Evolutionary conservation across 2,329 filamentous ascomycete genomes (phyloP), one percentile per base, ranked within the genome.

Genomic region (Colletotrichum viniferum): DNA sequence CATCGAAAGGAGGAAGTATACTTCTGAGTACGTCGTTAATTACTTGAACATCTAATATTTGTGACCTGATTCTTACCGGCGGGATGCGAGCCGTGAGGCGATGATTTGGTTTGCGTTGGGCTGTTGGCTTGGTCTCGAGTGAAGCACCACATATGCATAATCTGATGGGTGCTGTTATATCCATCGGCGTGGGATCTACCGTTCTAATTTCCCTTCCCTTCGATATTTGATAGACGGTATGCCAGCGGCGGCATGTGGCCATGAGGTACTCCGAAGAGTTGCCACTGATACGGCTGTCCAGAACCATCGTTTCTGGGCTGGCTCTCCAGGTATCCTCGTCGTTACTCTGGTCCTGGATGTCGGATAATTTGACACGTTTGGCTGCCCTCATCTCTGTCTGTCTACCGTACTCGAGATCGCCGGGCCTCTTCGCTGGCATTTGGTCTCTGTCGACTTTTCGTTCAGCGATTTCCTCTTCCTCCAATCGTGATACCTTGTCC

Each of bases 41-140:
- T 13, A 48, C 3, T 48, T 48, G 10, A 13, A 12, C 18, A n/a
- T 43, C 4, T 18, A 0, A 43, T 10, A 48, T 21, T 13, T 0
- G 18, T 48, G 5, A 7, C 3, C 43, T 2, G 18, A 21, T 48
- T n/a, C 0, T 21, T 48, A 48, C 43, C 43, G 2, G 43, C 18
- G 18, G 43, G 43, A 48, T 48, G 18, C 9, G 1, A 5, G 16
- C 5, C 38, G 8, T 5, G 8, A n/a, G 1, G 38, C 4, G 14
- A 3, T n/a, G 3, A 6, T 48, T 21, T 48, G 43, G 10, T 21
- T 21, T 21, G n/a, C 43, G 43, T 21, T 21, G 43, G 0, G 18
- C n/a, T 10, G 43, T 13, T 0, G n/a, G n/a, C 43, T 48, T 52
- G 43, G 43, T 21, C 43, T 7, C 43, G 43, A 52, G 43, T 7